Evolutionary conservation across 805 yeast species (phyloP), one percentile per base, ranked within the genome.

Genomic region (Starmerella asiatica): DNA sequence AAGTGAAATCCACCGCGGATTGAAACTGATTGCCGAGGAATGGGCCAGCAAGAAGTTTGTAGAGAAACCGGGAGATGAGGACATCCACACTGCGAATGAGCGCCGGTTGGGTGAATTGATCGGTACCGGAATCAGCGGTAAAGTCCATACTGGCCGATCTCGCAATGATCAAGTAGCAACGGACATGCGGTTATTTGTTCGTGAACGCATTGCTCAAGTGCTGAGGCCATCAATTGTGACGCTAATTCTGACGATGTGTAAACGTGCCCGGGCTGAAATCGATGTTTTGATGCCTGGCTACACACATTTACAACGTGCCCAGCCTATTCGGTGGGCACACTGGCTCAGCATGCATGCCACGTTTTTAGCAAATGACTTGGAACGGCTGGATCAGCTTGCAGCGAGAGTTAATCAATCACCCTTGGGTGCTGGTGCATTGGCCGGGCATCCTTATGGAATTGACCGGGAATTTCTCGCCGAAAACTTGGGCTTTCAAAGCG

Each of bases 251-350:
- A 77, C 77, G 16, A 70, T 91, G 50, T 56, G 75, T 32, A 68
- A 68, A 41, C 75, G 99, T 56, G 95, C 93, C 4, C 78, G 74
- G 54, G 58, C 69, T 26, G 99, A 91, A 63, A 81, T 91, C 44
- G 93, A 80, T 52, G 80, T 79, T 16, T 70, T 91, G 56, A 91
- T 91, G 97, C 99, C 99, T 9, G 99, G 99, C 32, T 91, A 91
- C 66, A 91, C 99, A 12, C 99, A 91, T 65, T 68, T 91, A 58
- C 98, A 91, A 69, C 80, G 94, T 60, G 97, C 97, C 2, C 99
- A 86, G 64, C 99, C 99, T n/a, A 91, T 91, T 56, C 75, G 99
- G 64, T 91, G 99, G 99, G 70, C 96, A 1, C 99, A 91, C 60
- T 88, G 96, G 95, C 68, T 91, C 50, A 75, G 88, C 50, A 76